Evolutionary conservation across 2,329 filamentous ascomycete genomes (phyloP), one percentile per base, ranked within the genome.

Genomic region (Phoma sp.): DNA sequence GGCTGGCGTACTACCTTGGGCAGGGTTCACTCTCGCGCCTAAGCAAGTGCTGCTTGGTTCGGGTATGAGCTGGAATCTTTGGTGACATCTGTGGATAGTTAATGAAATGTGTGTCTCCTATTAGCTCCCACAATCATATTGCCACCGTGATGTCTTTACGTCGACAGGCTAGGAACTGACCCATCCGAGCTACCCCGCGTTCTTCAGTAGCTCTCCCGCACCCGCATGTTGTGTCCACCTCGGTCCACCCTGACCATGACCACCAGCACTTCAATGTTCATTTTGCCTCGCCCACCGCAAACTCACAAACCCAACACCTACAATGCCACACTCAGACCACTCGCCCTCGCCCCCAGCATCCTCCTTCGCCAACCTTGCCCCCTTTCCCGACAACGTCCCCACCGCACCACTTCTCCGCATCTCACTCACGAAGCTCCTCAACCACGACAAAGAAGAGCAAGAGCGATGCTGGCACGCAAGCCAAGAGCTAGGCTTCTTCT

Each of bases 401-500:
- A 77, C 73, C 6, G 77, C 76, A 21, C 76, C 75, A 9, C 66
- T 80, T 1, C 66, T 77, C 5, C 73, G 73, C 43, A 76, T 80
- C 27, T 78, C 77, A 1, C 70, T 80, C 13, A 48, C 63, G 12
- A 77, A 76, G 44, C 67, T 81, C 4, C 67, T 77, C n/a, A 41
- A 61, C 12, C 55, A 64, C 13, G 72, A 79, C 46, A 3, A 46
- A 10, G 62, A 60, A 22, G 77, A 78, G 43, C 61, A 73, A 57
- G 67, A 76, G 17, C 64, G 71, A 15, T 74, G 77, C 29, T 78
- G 76, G 64, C 58, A 74, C 39, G 76, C 77, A 6, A 79, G 76
- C 63, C 76, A 75, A 48, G 77, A 83, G 3, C 72, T 85, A 0
- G 83, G 83, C 1, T 85, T 85, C 72, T 85, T 85, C 72, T 85